Conservation (phyloP, 148 eudicot genomes). For the Spergularia marina region DNA sequence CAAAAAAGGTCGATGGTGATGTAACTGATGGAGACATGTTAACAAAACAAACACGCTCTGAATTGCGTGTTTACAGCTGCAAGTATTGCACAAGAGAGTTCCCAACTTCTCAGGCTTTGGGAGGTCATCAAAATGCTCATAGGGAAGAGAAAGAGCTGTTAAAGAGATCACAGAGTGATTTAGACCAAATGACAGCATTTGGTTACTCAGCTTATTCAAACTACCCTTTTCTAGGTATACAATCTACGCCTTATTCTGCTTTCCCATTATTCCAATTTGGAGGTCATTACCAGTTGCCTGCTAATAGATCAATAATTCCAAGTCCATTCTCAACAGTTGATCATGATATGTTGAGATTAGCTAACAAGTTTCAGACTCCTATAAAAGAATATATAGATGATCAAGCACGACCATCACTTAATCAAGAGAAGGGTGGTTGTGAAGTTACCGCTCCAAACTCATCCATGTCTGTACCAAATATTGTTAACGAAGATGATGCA, state of each 20-base stretch:
- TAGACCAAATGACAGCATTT: neutral
- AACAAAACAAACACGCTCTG: too few relatives aligned
- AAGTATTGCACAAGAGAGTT: too few relatives aligned
- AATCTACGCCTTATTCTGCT: conserved; percentile 7
- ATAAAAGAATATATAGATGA: neutral
- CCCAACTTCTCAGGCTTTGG: too few relatives aligned
- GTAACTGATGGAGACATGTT: too few relatives aligned
- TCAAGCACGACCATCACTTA: neutral
- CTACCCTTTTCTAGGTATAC: neutral
- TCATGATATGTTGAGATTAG: too few relatives aligned
- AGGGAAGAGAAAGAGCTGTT: too few relatives aligned
- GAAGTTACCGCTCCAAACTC: neutral
- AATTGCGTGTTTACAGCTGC: too few relatives aligned
- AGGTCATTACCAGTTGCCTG: conserved; percentile 3
- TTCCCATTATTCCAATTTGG: too few relatives aligned
- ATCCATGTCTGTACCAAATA: too few relatives aligned
- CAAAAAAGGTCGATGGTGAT: too few relatives aligned
- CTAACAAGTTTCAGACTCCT: neutral
- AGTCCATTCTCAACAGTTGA: neutral
- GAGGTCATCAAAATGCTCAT: too few relatives aligned
- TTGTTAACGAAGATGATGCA: neutral
- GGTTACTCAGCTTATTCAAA: neutral
- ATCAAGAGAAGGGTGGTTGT: neutral
- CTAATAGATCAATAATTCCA: neutral
- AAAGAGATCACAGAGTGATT: conserved; percentile 11